These are phyloP conservation scores for Podila epigama DNA, from an alignment of 192 early-diverging fungal genomes.

Conservation along the genomic window DNA sequence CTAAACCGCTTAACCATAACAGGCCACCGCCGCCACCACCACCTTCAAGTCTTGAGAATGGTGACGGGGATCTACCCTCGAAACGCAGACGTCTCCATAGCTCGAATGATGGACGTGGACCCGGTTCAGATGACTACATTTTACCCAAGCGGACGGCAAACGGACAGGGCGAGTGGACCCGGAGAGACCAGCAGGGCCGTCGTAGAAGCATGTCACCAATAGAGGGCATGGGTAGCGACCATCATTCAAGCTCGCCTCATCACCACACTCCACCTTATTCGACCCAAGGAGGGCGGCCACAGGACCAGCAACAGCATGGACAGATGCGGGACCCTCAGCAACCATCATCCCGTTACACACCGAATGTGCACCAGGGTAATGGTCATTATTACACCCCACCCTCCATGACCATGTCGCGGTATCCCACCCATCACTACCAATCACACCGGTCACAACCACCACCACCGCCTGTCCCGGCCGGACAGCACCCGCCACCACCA, in stretches of 20 bases:
- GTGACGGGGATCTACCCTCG: conserved; percentile 12
- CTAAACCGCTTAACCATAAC: conserved; percentile 20
- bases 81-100: conserved; percentile 26
- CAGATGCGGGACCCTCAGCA: neutral
- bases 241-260: conserved; percentile 17
- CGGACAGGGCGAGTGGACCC: conserved; percentile 21
- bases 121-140: conserved; percentile 19
- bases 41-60: neutral
- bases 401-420: conserved; percentile 42
- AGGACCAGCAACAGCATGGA: conserved; percentile 17
- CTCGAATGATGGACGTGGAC: neutral
- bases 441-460: conserved; percentile 9
- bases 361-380: conserved; percentile 11
- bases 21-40: conserved; percentile 19
- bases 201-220: conserved; percentile 39
- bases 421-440: conserved; percentile 30
- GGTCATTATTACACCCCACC: conserved; percentile 31
- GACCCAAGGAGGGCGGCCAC: conserved; percentile 8
- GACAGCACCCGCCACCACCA: neutral
- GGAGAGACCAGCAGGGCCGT: conserved; percentile 13
- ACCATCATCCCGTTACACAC: conserved; percentile 10
- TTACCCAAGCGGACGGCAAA: conserved; percentile 12
- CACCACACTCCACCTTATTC: conserved; percentile 19
- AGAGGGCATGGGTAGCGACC: conserved; percentile 19
- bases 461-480: conserved; percentile 10